These are phyloP conservation scores for Myrica gale DNA, from an alignment of 306 rosid genomes.

Conservation along the genomic window DNA sequence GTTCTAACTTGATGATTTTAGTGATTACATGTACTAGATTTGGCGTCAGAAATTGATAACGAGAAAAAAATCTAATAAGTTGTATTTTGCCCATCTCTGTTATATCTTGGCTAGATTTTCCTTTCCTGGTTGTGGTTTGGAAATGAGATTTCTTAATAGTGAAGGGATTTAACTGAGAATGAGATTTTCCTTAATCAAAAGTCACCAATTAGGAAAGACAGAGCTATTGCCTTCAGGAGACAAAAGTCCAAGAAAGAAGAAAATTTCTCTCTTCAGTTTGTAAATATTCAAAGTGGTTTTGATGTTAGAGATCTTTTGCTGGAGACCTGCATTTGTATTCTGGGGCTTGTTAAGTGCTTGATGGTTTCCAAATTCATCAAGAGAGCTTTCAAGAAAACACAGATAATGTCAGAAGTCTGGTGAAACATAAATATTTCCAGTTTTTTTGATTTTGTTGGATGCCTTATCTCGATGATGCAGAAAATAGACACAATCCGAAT, in stretches of 20 bases:
- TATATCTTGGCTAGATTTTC: not conserved
- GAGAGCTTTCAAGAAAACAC: too few species aligned
- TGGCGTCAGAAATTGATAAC: conserved; percentile 9
- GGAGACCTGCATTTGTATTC: not conserved
- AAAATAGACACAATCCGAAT: too few species aligned
- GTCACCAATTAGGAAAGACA: not conserved
- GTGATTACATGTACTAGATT: conserved; percentile 14
- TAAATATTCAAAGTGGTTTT: too few species aligned
- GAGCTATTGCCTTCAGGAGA: not conserved
- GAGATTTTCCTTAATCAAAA: not conserved
- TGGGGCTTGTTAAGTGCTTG: not conserved
- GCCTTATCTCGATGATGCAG: too few species aligned
- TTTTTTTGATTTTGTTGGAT: too few species aligned
- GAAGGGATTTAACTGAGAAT: not conserved
- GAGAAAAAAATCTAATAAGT: conserved; percentile 8
- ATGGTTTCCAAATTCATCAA: too few species aligned
- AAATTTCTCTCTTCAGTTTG: not conserved
- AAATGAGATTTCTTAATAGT: not conserved
- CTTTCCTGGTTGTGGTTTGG: not conserved
- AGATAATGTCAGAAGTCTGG: too few species aligned
- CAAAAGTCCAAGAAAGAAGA: not conserved
- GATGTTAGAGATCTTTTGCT: too few species aligned
- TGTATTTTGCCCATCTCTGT: conserved; percentile 6
- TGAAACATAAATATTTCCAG: too few species aligned
- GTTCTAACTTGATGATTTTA: conserved; percentile 29